A percentile compares a stretch with the other conserved stretches of the same genome.
These are phyloP conservation scores for Inonotus obliquus DNA, from an alignment of 1,284 basidiomycete genomes.

Conservation along the genomic window DNA sequence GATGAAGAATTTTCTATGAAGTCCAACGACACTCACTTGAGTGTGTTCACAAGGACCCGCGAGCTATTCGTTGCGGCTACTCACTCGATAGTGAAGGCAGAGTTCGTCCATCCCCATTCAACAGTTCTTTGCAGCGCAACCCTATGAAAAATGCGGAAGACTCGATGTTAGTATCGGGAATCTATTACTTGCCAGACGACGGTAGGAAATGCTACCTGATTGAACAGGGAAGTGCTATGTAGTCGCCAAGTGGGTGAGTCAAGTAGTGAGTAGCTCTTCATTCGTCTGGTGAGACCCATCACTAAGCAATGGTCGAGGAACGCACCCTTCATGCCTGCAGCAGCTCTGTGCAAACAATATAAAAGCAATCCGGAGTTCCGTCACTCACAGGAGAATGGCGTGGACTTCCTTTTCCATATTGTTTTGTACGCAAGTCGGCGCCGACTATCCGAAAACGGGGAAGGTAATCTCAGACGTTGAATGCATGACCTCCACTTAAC, in stretches of 20 bases:
- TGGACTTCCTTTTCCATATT: slow-evolving; percentile 33
- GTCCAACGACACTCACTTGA: too few species aligned
- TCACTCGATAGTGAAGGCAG: slow-evolving; percentile 3
- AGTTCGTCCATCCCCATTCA: not conserved
- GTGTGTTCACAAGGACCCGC: too few species aligned
- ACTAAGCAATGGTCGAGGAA: not conserved
- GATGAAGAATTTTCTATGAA: too few species aligned
- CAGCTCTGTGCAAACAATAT: slow-evolving; percentile 9
- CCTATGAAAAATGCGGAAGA: slow-evolving; percentile 24
- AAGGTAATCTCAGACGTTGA: not conserved
- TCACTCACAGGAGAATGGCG: slow-evolving; percentile 29
- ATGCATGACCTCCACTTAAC: too few species aligned
- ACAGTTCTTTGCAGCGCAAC: slow-evolving; percentile 5
- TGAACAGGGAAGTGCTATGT: slow-evolving; percentile 33
- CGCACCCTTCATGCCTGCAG: not conserved
- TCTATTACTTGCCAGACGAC: slow-evolving; percentile 24
- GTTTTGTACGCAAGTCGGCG: slow-evolving; percentile 1
- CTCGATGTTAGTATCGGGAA: slow-evolving; percentile 34
- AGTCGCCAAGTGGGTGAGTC: not conserved
- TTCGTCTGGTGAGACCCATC: not conserved
- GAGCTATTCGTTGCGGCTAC: not conserved
- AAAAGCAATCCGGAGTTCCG: slow-evolving; percentile 15
- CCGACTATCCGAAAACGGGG: not conserved
- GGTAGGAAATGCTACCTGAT: slow-evolving; percentile 28
- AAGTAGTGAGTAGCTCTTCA: slow-evolving; percentile 27